A percentile compares a stretch with the other conserved stretches of the same genome.
Evolutionary conservation across 768 basidiomycete genomes (phyloP).

Genomic region (Rhodotorula graminis): DNA sequence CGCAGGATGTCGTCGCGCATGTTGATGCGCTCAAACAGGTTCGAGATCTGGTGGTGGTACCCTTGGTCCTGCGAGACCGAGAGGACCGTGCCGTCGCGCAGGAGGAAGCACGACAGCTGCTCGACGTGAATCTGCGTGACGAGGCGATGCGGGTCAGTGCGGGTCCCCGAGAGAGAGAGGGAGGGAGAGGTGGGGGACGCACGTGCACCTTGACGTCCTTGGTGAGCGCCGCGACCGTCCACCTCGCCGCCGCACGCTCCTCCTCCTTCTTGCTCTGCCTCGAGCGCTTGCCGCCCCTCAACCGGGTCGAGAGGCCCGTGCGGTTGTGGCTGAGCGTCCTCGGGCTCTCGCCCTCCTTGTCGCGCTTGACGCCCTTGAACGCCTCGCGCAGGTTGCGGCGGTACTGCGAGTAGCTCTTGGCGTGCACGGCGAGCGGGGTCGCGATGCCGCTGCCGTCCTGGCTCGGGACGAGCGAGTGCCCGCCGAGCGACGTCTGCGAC

Average conservation of each 20-base stretch:
- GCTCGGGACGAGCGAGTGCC: neutral
- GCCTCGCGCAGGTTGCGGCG: conserved; percentile 9
- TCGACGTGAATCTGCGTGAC: conserved; percentile 52
- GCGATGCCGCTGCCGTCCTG: neutral
- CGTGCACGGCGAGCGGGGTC: neutral
- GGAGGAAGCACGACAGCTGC: conserved; percentile 65
- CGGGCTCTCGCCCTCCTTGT: neutral
- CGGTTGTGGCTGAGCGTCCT: conserved; percentile 21
- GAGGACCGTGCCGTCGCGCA: conserved; percentile 56
- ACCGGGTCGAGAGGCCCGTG: neutral
- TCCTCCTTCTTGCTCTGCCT: conserved; percentile 4
- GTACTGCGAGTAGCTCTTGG: conserved; percentile 9
- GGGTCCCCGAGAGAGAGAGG: neutral
- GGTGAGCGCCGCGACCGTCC: conserved; percentile 6
- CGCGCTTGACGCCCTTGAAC: conserved; percentile 9
- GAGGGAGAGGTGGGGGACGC: neutral
- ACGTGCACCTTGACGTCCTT: conserved; percentile 26
- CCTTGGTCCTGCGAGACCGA: conserved; percentile 21
- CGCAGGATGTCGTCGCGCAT: conserved; percentile 50
- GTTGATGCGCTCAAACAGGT: conserved; percentile 21
- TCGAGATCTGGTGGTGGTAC: conserved; percentile 15
- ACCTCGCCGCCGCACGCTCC: conserved; percentile 14
- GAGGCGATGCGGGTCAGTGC: neutral
- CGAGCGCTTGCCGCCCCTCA: neutral
- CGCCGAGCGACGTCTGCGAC: neutral